Percentiles rank a stretch among this genome's conserved stretches.
phyloP scores from a whole-genome alignment of 148 eudicot genomes.

The Diospyros lotus region DNA sequence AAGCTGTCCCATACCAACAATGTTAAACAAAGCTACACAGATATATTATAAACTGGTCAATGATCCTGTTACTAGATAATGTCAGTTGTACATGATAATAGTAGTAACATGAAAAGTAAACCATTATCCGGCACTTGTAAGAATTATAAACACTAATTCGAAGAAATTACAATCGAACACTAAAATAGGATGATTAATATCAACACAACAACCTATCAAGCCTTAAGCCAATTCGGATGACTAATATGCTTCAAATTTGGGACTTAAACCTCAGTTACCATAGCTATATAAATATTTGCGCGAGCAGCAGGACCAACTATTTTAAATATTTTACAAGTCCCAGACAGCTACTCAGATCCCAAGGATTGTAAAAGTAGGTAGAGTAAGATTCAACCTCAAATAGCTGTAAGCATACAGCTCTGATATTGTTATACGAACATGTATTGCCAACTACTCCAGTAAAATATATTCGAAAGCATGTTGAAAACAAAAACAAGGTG shows the following conservation, averaged over 20 bases:
- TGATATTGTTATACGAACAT: not conserved
- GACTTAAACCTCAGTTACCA: not conserved
- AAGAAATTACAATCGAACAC: not conserved
- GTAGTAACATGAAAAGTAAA: not conserved
- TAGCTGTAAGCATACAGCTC: not conserved
- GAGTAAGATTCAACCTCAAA: conserved; percentile 5
- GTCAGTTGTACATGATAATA: not conserved
- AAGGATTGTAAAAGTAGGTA: not conserved
- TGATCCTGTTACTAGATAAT: not conserved
- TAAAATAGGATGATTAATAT: no score
- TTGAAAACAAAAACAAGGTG: not conserved
- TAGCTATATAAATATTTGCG: not conserved
- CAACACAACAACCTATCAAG: no score
- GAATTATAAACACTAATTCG: not conserved
- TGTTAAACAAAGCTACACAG: not conserved
- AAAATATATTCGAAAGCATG: not conserved
- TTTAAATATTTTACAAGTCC: not conserved
- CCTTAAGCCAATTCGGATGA: not conserved
- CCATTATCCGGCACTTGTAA: not conserved
- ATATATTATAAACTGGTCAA: not conserved
- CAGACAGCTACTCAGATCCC: not conserved
- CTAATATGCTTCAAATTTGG: not conserved
- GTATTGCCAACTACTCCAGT: not conserved
- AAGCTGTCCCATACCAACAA: not conserved
- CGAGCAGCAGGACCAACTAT: not conserved